Conservation (phyloP, 176 grass and related monocot genomes). For the Otatea glauca region DNA sequence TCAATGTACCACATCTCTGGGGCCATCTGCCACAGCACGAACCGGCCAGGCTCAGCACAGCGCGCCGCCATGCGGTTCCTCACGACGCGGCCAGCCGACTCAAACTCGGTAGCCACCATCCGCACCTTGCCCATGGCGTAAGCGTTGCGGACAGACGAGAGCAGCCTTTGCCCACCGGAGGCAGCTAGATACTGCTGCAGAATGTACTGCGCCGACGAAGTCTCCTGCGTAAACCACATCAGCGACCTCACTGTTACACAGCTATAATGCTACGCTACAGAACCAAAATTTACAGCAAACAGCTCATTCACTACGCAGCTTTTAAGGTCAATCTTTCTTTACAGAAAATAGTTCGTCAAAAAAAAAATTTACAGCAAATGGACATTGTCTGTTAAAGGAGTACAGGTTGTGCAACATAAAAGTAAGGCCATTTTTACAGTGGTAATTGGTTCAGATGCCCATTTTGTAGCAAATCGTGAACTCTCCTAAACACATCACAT, state of each 20-base stretch:
- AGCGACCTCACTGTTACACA: slow-evolving; percentile 14
- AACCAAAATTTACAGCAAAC: slow-evolving; percentile 24
- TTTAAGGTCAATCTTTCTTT: too few species aligned
- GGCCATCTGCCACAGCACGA: slow-evolving; percentile 89
- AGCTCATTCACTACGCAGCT: too few species aligned
- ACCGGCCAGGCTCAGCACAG: slow-evolving; percentile 63
- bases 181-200: slow-evolving; percentile 86
- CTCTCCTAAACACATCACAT: too few species aligned
- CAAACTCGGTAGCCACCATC: slow-evolving; percentile 77
- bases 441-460: too few species aligned
- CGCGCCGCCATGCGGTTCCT: slow-evolving; percentile 66
- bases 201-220: slow-evolving; percentile 92
- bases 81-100: slow-evolving; percentile 63
- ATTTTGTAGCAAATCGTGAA: too few species aligned
- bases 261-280: not conserved
- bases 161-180: slow-evolving; percentile 69
- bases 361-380: too few species aligned
- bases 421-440: too few species aligned
- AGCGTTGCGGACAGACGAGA: slow-evolving; percentile 60
- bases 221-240: slow-evolving; percentile 64
- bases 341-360: too few species aligned
- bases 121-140: slow-evolving; percentile 80
- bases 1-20: slow-evolving; percentile 97
- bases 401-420: too few species aligned
- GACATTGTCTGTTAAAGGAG: too few species aligned